Percentiles rank a stretch among this genome's conserved stretches.
phyloP scores from a whole-genome alignment of 345 rosid species.

The Dimocarpus longan region DNA sequence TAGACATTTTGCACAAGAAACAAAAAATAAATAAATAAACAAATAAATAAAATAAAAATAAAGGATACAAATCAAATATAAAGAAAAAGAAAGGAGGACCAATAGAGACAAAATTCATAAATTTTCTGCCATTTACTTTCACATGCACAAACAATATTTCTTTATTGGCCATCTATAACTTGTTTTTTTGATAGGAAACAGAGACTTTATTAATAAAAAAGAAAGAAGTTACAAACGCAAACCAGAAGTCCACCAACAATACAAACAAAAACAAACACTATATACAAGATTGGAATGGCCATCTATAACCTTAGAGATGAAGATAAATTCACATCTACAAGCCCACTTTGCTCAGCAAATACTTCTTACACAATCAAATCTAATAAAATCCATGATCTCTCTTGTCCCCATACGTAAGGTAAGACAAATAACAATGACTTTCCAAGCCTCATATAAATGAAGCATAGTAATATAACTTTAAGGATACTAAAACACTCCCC shows the following conservation, averaged over 20 bases:
- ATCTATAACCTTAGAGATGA: background rate
- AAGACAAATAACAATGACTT: background rate
- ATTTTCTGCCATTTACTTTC: background rate
- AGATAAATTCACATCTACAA: background rate
- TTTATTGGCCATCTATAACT: background rate
- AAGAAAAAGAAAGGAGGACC: background rate
- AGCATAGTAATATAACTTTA: background rate
- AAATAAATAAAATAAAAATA: background rate
- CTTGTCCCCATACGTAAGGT: background rate
- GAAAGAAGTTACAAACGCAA: too few species aligned
- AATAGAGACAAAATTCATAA: background rate
- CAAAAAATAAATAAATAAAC: too few species aligned
- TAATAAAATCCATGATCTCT: background rate
- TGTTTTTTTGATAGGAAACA: too few species aligned
- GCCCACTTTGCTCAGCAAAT: background rate
- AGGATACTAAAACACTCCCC: constrained; percentile 1
- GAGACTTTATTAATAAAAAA: too few species aligned
- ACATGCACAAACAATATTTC: background rate
- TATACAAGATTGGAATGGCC: too few species aligned
- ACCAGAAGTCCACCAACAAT: too few species aligned
- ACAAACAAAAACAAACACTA: too few species aligned
- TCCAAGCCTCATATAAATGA: background rate
- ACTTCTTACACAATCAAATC: background rate
- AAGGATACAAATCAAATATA: background rate
- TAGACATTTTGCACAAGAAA: background rate